phyloP scores from a whole-genome alignment of 352 stramenopile species.

The Discostella stelligera region DNA sequence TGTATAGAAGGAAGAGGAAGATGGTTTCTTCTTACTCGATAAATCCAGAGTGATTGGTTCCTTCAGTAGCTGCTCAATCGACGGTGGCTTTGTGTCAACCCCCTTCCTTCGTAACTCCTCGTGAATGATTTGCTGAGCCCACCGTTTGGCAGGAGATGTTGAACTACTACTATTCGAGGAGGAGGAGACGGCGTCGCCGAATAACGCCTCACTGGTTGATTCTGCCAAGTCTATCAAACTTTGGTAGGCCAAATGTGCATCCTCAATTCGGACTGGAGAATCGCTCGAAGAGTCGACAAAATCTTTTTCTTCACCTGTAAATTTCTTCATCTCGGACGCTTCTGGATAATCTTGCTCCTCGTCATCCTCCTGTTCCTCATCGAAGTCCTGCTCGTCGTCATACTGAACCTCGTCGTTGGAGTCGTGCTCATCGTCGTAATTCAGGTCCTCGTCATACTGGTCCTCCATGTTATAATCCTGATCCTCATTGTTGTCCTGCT shows the following conservation, averaged over 20 bases:
- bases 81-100: constrained; percentile 17
- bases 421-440: background rate
- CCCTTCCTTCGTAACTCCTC: constrained; percentile 35
- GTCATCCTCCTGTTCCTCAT: background rate
- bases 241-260: constrained; percentile 35
- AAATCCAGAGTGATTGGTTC: constrained; percentile 10
- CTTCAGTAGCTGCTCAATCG: constrained; percentile 17
- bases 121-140: constrained; percentile 35
- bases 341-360: background rate
- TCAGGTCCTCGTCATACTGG: too few relatives aligned
- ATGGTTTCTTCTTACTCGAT: background rate
- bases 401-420: constrained; percentile 10
- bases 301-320: background rate
- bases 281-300: constrained; percentile 39
- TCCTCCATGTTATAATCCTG: background rate
- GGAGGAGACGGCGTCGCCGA: background rate
- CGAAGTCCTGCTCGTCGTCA: background rate
- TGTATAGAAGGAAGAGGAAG: constrained; percentile 19
- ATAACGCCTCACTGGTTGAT: constrained; percentile 25
- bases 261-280: constrained; percentile 36
- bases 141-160: constrained; percentile 11
- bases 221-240: constrained; percentile 43
- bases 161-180: background rate
- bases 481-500: background rate
- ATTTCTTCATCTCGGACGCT: too few relatives aligned